A percentile compares a stretch with the other conserved stretches of the same genome.
Conservation (phyloP, 495 filamentous ascomycete genomes). For the Penicillium atrosanguineum region DNA sequence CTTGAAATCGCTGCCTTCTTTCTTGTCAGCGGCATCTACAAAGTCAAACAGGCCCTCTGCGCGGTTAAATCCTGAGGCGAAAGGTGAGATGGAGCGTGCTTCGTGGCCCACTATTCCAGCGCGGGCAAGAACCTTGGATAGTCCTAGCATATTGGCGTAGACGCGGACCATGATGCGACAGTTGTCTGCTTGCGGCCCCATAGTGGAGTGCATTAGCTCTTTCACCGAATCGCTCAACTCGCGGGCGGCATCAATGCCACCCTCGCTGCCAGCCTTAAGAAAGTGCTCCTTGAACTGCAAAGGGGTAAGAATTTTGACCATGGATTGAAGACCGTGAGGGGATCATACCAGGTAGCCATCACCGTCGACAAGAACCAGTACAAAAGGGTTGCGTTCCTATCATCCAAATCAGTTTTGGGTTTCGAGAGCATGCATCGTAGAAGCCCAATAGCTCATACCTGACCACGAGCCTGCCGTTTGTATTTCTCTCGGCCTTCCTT, state of each 20-base stretch:
- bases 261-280: constrained; percentile 49
- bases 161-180: constrained; percentile 61
- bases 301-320: background rate
- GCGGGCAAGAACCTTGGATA: constrained; percentile 52
- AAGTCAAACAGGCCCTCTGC: constrained; percentile 59
- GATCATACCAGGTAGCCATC: constrained; percentile 52
- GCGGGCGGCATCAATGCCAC: constrained; percentile 55
- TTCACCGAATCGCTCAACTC: constrained; percentile 50
- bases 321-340: too few species aligned
- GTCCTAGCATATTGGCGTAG: constrained; percentile 55
- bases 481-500: constrained; percentile 52
- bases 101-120: constrained; percentile 47
- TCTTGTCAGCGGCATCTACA: constrained; percentile 59
- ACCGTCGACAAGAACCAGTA: constrained; percentile 59
- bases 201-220: constrained; percentile 40
- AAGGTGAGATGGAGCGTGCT: constrained; percentile 51
- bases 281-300: constrained; percentile 54
- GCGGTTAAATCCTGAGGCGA: constrained; percentile 58
- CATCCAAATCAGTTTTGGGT: constrained; percentile 1
- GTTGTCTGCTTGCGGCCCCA: constrained; percentile 46
- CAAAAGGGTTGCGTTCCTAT: constrained; percentile 57
- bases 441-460: constrained; percentile 27
- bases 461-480: constrained; percentile 50
- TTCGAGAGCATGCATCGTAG: background rate
- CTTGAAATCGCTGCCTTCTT: constrained; percentile 60